These are phyloP conservation scores for Erysimum cheiranthoides DNA, from an alignment of 345 rosid species.

Conservation along the genomic window DNA sequence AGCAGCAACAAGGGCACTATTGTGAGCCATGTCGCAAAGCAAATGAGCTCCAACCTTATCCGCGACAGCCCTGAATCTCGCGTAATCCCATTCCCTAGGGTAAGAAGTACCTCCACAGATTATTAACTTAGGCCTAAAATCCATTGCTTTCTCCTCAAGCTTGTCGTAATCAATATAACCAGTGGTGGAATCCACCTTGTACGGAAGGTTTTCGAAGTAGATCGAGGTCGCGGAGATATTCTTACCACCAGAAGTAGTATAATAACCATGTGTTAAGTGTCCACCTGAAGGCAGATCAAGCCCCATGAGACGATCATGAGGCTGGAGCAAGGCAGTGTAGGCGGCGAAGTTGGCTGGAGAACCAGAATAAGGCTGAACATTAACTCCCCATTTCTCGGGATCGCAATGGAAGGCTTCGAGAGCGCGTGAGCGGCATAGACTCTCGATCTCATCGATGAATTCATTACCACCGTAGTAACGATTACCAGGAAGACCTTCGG, in stretches of 20 bases:
- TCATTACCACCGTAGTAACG: conserved; percentile 98
- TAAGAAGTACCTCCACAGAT: conserved; percentile 99
- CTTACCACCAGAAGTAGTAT: conserved; percentile 89
- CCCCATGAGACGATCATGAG: conserved; percentile 97
- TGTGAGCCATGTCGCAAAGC: conserved; percentile 99
- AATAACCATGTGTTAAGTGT: conserved; percentile 90
- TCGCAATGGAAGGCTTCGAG: conserved; percentile 73
- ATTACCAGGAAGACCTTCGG: conserved; percentile 97
- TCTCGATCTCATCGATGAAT: conserved; percentile 91
- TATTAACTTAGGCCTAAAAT: conserved; percentile 87
- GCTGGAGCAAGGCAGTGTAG: conserved; percentile 91
- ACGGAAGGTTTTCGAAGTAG: conserved; percentile 96
- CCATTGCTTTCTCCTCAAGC: conserved; percentile 97
- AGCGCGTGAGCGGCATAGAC: conserved; percentile 88
- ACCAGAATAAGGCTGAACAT: conserved; percentile 97
- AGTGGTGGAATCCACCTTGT: conserved; percentile 77
- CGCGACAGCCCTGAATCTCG: conserved; percentile 70
- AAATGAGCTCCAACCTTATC: conserved; percentile 88
- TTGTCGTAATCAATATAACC: conserved; percentile 90
- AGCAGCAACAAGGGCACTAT: conserved; percentile 97
- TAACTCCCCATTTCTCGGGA: conserved; percentile 83
- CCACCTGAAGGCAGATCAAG: conserved; percentile 94
- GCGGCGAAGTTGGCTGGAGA: conserved; percentile 99
- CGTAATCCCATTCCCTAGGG: conserved; percentile 96
- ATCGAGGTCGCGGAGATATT: conserved; percentile 96